Conservation (phyloP, 1,139 yeast species). For the Geotrichum histeridarum region DNA sequence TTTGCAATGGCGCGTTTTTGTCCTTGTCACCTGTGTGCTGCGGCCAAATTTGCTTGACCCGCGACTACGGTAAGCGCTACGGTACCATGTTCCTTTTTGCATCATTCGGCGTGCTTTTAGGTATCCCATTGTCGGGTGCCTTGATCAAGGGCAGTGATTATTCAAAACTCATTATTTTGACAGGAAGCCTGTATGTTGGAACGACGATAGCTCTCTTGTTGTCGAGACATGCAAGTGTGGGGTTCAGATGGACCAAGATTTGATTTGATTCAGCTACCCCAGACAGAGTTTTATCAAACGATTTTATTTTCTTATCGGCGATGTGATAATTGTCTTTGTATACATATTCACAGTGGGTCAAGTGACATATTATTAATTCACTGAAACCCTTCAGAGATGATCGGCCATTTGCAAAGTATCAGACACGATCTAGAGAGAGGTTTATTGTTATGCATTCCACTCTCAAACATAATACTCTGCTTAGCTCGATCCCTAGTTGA, state of each 20-base stretch:
- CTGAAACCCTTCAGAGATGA: too few relatives aligned
- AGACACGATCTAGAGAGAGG: too few relatives aligned
- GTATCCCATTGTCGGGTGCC: conserved; percentile 50
- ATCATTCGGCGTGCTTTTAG: conserved; percentile 44
- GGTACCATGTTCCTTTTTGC: conserved; percentile 47
- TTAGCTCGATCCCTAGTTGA: too few relatives aligned
- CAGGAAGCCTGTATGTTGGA: conserved; percentile 37
- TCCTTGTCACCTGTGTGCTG: conserved; percentile 49
- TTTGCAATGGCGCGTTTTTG: conserved; percentile 48
- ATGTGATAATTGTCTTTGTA: too few relatives aligned
- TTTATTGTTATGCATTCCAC: too few relatives aligned
- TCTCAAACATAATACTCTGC: too few relatives aligned
- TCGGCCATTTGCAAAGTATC: too few relatives aligned
- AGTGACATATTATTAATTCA: too few relatives aligned
- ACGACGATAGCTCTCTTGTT: conserved; percentile 34
- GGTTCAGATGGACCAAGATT: conserved; percentile 27
- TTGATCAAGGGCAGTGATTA: conserved; percentile 41
- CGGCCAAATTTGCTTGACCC: conserved; percentile 47
- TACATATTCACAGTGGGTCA: too few relatives aligned
- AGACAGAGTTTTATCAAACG: too few relatives aligned
- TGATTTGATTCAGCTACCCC: neutral
- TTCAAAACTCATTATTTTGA: conserved; percentile 39
- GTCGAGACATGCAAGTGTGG: conserved; percentile 40
- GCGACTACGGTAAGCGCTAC: conserved; percentile 48
- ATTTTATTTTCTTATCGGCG: too few relatives aligned